Conservation (phyloP, 1,139 yeast genomes). For the Candida sp. region DNA sequence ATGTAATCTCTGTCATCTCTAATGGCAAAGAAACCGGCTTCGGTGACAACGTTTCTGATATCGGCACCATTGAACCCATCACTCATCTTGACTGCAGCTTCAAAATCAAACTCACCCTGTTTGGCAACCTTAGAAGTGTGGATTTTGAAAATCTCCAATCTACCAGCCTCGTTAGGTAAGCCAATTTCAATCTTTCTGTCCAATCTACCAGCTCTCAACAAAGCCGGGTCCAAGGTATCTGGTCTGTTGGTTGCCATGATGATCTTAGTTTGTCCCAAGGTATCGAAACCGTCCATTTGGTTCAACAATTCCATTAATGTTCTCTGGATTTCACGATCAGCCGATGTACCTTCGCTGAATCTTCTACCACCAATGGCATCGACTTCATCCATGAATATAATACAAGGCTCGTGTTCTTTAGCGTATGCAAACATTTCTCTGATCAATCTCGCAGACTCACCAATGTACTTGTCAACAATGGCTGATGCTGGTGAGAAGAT, state of each 20-base stretch:
- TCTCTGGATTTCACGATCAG: slow-evolving; percentile 99
- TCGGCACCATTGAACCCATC: slow-evolving; percentile 99
- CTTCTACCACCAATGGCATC: slow-evolving; percentile 99
- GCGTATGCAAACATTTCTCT: slow-evolving; percentile 99
- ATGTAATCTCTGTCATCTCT: slow-evolving; percentile 97
- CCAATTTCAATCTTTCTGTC: slow-evolving; percentile 98
- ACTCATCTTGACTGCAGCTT: slow-evolving; percentile 97
- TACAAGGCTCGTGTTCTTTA: slow-evolving; percentile 98
- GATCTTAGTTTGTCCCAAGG: slow-evolving; percentile 95
- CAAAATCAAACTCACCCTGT: slow-evolving; percentile 96
- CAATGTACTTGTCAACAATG: slow-evolving; percentile 97
- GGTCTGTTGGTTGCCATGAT: slow-evolving; percentile 99
- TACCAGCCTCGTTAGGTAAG: slow-evolving; percentile 95
- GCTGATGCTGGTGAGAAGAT: slow-evolving; percentile 98
- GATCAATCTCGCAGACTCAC: slow-evolving; percentile 96
- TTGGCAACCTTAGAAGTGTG: slow-evolving; percentile 88
- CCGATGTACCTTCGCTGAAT: slow-evolving; percentile 98
- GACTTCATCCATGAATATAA: slow-evolving; percentile 98
- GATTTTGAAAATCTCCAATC: slow-evolving; percentile 93
- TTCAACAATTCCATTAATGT: slow-evolving; percentile 97
- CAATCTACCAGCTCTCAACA: slow-evolving; percentile 97
- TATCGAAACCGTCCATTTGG: slow-evolving; percentile 99
- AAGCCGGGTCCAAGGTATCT: slow-evolving; percentile 98
- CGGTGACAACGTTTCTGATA: slow-evolving; percentile 97
- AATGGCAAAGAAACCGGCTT: slow-evolving; percentile 98